Evolutionary conservation across 495 filamentous ascomycete genomes (phyloP).

Genomic region (Lophiostoma macrostomum): DNA sequence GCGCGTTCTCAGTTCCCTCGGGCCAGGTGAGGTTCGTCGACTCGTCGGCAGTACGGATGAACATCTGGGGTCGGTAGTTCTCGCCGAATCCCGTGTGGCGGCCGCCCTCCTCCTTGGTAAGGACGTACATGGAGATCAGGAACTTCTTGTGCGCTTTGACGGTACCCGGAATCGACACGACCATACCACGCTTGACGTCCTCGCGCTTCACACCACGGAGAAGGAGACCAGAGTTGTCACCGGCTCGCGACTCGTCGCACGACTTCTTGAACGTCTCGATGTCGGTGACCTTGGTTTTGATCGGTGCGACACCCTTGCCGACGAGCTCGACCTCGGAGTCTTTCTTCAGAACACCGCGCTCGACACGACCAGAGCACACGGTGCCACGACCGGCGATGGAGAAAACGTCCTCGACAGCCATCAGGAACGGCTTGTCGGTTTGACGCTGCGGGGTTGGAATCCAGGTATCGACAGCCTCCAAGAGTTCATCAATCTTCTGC

Average conservation of each 20-base stretch:
- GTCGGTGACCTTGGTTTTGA: constrained; percentile 98
- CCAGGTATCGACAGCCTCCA: constrained; percentile 89
- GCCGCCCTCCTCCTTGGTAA: constrained; percentile 96
- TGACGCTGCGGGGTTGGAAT: constrained; percentile 91
- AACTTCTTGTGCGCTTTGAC: constrained; percentile 83
- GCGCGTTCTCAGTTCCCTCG: constrained; percentile 64
- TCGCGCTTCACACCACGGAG: constrained; percentile 93
- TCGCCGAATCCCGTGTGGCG: constrained; percentile 87
- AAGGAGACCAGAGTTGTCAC: constrained; percentile 97
- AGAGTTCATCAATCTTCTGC: constrained; percentile 79
- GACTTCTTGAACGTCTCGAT: constrained; percentile 99
- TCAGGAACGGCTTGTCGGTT: constrained; percentile 95
- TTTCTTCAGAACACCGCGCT: constrained; percentile 89
- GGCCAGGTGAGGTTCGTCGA: constrained; percentile 77
- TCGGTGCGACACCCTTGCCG: constrained; percentile 69
- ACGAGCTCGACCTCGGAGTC: constrained; percentile 91
- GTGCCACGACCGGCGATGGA: constrained; percentile 97
- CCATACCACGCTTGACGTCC: constrained; percentile 91
- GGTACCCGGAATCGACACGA: constrained; percentile 73
- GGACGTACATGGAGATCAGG: constrained; percentile 90
- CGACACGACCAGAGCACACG: constrained; percentile 92
- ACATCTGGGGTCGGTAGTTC: constrained; percentile 96
- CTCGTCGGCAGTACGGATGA: constrained; percentile 90
- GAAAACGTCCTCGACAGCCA: constrained; percentile 98
- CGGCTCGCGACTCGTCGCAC: constrained; percentile 86